Conservation (phyloP, 306 rosid species). For the Arachis hypogaea region DNA sequence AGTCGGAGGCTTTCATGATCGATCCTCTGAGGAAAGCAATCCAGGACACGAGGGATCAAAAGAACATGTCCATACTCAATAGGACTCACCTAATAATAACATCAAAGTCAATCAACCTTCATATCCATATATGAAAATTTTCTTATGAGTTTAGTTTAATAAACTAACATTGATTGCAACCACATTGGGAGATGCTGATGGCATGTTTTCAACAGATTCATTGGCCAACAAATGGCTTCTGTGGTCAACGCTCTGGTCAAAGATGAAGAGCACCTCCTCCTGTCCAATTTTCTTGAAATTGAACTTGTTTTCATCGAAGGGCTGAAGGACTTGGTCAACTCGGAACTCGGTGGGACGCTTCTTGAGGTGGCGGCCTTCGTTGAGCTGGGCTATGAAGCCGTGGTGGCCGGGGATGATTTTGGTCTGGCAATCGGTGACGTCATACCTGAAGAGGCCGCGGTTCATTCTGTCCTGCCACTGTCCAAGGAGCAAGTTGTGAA, state of each 20-base stretch:
- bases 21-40: slow-evolving; percentile 74
- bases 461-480: slow-evolving; percentile 45
- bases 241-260: slow-evolving; percentile 32
- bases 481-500: slow-evolving; percentile 41
- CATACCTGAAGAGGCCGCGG: slow-evolving; percentile 39
- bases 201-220: slow-evolving; percentile 50
- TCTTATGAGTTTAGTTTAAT: background rate
- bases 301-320: slow-evolving; percentile 42
- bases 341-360: slow-evolving; percentile 42
- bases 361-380: slow-evolving; percentile 43
- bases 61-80: slow-evolving; percentile 85
- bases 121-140: background rate
- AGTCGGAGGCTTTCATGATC: slow-evolving; percentile 70
- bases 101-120: background rate
- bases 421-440: slow-evolving; percentile 36
- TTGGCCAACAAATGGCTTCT: slow-evolving; percentile 49
- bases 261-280: slow-evolving; percentile 44
- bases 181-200: slow-evolving; percentile 58
- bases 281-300: slow-evolving; percentile 47
- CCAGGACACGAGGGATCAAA: slow-evolving; percentile 69
- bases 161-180: slow-evolving; percentile 72
- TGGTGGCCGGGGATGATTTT: slow-evolving; percentile 39
- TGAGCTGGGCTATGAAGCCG: slow-evolving; percentile 47
- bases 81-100: slow-evolving; percentile 71
- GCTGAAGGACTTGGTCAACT: slow-evolving; percentile 43